These are phyloP conservation scores for Aegilops bicornis DNA, from an alignment of 176 grass and related monocot genomes.

Conservation along the genomic window DNA sequence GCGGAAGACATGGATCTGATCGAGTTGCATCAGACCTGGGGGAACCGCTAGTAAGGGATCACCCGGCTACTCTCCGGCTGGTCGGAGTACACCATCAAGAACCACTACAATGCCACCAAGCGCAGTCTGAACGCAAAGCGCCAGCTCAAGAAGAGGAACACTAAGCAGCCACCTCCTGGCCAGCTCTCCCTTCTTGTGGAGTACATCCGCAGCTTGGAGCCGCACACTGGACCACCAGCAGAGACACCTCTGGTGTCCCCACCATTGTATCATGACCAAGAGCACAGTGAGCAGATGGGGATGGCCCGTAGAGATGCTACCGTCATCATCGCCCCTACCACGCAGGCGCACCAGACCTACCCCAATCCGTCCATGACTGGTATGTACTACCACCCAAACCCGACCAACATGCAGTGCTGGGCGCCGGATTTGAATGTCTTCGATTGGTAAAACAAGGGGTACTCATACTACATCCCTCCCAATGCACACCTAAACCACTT, in stretches of 20 bases:
- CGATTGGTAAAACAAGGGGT: neutral
- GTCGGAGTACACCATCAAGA: constrained; percentile 31
- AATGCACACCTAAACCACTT: neutral
- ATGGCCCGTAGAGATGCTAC: neutral
- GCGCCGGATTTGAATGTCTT: neutral
- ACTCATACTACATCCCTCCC: neutral
- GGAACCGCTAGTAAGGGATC: constrained; percentile 5
- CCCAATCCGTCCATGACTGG: neutral
- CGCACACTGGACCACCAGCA: neutral
- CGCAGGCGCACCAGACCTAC: neutral
- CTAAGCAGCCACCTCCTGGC: neutral
- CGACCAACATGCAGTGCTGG: neutral
- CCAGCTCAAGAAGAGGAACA: neutral
- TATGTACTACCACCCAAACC: neutral
- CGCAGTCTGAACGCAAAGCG: neutral
- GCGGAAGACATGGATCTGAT: constrained; percentile 7
- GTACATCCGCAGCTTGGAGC: neutral
- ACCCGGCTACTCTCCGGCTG: neutral
- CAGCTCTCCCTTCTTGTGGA: neutral
- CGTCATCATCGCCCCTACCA: neutral
- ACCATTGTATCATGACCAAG: neutral
- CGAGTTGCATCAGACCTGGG: neutral
- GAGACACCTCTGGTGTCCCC: neutral
- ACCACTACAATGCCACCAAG: constrained; percentile 31
- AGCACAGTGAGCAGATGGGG: neutral